A percentile compares a stretch with the other conserved stretches of the same genome.
Evolutionary conservation across 139 green algal species (phyloP).

Genomic region (Chlamydomonas eustigma): DNA sequence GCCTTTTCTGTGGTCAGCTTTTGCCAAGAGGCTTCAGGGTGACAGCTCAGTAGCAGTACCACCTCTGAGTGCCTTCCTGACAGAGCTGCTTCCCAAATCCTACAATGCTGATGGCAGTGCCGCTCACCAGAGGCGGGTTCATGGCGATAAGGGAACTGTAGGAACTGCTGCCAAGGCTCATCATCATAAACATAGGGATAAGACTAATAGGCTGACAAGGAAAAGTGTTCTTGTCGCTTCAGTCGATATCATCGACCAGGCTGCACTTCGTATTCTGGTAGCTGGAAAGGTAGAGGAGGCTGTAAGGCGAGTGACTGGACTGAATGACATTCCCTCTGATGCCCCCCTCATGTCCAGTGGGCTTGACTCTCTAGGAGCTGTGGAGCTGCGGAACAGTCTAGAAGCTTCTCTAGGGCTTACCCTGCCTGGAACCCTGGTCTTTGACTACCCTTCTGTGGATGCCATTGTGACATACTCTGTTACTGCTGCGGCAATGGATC

Average conservation of each 20-base stretch:
- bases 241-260: too few relatives aligned
- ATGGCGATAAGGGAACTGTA: too few relatives aligned
- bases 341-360: constrained; percentile 73
- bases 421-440: constrained; percentile 62
- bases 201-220: too few relatives aligned
- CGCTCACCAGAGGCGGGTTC: too few relatives aligned
- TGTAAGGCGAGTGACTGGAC: not conserved
- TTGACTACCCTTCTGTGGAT: constrained; percentile 67
- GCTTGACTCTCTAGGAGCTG: constrained; percentile 69
- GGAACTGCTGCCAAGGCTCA: too few relatives aligned
- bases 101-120: too few relatives aligned
- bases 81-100: not conserved
- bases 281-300: not conserved
- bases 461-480: not conserved
- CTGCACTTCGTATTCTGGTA: too few relatives aligned
- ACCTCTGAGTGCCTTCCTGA: not conserved
- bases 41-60: not conserved
- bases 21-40: not conserved
- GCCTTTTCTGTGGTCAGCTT: constrained; percentile 42
- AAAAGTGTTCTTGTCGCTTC: too few relatives aligned
- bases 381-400: constrained; percentile 80
- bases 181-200: too few relatives aligned
- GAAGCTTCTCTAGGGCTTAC: constrained; percentile 43
- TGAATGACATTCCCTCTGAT: constrained; percentile 6
- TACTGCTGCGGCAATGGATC: not conserved